Evolutionary conservation across 148 eudicot species (phyloP), one percentile per base, ranked within the genome.

Genomic region (Rhododendron molle): DNA sequence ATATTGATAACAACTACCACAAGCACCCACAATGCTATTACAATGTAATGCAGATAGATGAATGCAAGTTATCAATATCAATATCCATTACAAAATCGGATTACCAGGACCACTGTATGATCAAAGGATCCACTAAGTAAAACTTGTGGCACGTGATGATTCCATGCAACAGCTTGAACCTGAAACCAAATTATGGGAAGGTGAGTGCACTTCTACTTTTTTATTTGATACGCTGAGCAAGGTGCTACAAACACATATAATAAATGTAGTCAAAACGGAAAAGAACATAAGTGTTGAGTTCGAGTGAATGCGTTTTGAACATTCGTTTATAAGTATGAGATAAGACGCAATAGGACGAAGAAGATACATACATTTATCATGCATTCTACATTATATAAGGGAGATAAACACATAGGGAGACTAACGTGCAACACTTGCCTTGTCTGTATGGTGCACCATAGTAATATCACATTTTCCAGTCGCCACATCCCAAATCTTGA

Each of bases 121-220:
- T 97, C 99, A 47, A 97, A 97, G 78, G 99, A 97, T 83, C 99
- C 99, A 87, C 96, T 97, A 26, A 97, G 93, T 87, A 97, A 92
- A 86, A 95, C 92, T 88, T 93, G 91, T 43, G 96, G 97, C n/a
- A 84, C 98, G 85, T 89, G 92, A 88, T 88, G 93, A 90, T 88
- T 95, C 93, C 96, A 97, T 18, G 98, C 99, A 89, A 97, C 95
- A 71, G 98, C 95, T 94, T 97, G 99, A 83, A 97, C 99, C 99
- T 97, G 92, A 89, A 88, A 84, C 82, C 69, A 86, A 47, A 12
- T 6, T 4, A 60, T 16, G 30, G 13, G 28, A 38, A 30, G 7
- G 43, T 26, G 60, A 83, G 1, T 32, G 26, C 32, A 46, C 3
- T 49, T 34, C 32, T 71, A 81, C 32, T 28, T 26, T 3, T 69